Evolutionary conservation across 345 rosid species (phyloP), one percentile per base, ranked within the genome.

Genomic region (Aquilaria sinensis): DNA sequence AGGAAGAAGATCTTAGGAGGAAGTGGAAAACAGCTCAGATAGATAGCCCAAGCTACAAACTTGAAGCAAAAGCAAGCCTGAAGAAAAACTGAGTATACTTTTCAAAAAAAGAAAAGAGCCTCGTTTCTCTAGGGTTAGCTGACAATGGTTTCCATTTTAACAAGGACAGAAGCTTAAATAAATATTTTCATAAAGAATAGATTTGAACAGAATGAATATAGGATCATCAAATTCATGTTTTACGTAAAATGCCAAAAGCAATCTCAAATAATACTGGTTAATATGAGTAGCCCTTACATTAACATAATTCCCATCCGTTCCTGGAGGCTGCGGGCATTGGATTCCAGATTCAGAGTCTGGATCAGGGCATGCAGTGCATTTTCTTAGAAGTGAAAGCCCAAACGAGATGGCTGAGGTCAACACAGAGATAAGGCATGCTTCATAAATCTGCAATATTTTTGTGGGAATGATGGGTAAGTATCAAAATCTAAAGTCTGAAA

Each of bases 241-340:
- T 37, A 1, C 5, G 43, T 37, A 37, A 37, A 37, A 37, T 37
- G 8, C 55, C 30, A 58, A 47, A 56, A 4, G 8, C 43, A 8
- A 37, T 37, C 8, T 37, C 8, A 37, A 5, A 37, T 37, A 8
- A 8, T 8, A 47, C 34, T 11, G 37, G 56, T 63, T 49, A 53
- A 23, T 23, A 65, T 74, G 56, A 65, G 12, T 37, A 52, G 52
- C 55, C 56, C 92, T 77, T 83, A 94, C 99, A 75, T 86, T 86
- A 47, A 90, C 99, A 70, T 94, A 94, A 74, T 94, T 94, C 47
- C 99, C 99, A 63, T 85, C 81, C 92, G 77, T 85, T 72, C 99
- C 99, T 8, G 99, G 99, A 74, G 92, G 80, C 56, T 82, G 64
- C 46, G 99, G 97, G 69, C 99, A 94, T 72, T 82, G 88, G 67